Evolutionary conservation across 148 eudicot genomes (phyloP).

Genomic region (Talinum fruticosum): DNA sequence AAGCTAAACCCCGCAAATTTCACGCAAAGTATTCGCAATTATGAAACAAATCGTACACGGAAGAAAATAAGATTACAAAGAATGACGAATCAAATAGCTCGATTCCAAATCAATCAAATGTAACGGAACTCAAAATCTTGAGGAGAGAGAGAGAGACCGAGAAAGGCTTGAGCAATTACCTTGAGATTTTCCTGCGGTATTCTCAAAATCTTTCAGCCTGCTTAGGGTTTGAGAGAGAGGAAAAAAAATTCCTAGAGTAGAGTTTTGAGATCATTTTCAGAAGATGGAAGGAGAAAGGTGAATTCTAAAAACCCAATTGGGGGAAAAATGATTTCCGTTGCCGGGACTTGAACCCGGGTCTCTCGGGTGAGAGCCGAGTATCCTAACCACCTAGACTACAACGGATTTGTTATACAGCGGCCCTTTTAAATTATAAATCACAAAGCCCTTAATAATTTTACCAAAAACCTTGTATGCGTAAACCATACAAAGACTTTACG

Average conservation of each 20-base stretch:
- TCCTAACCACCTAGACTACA: slow-evolving; percentile 96
- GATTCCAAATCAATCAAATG: not conserved
- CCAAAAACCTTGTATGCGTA: too few relatives aligned
- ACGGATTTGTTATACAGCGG: too few relatives aligned
- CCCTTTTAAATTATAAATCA: too few relatives aligned
- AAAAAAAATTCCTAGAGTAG: too few relatives aligned
- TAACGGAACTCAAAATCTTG: not conserved
- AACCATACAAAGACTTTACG: too few relatives aligned
- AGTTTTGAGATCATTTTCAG: not conserved
- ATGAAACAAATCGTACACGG: too few relatives aligned
- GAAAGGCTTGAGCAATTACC: not conserved
- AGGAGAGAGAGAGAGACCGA: not conserved
- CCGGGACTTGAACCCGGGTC: slow-evolving; percentile 99
- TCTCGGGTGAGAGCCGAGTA: slow-evolving; percentile 99
- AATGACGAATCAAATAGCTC: not conserved
- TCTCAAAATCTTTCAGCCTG: too few relatives aligned
- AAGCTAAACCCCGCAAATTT: not conserved
- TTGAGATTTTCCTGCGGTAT: not conserved
- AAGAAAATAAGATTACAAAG: not conserved
- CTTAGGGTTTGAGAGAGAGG: too few relatives aligned
- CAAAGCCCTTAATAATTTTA: too few relatives aligned
- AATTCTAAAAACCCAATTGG: too few relatives aligned
- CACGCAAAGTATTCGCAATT: too few relatives aligned
- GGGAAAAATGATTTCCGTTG: slow-evolving; percentile 53
- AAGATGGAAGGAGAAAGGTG: not conserved